These are phyloP conservation scores for Hibiscus tridactylites DNA, from an alignment of 345 rosid genomes.

Conservation along the genomic window DNA sequence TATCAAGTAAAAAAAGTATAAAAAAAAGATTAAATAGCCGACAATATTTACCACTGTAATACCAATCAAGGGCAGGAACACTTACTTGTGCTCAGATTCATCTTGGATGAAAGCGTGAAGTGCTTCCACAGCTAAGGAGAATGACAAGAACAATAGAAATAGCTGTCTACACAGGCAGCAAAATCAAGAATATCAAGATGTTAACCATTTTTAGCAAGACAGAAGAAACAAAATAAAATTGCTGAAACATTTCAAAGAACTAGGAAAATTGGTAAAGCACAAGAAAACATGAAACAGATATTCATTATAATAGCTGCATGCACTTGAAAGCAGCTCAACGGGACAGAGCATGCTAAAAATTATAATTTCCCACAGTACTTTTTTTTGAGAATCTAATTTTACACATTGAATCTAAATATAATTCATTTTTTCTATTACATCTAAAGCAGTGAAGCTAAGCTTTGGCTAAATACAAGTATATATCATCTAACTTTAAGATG, in stretches of 20 bases:
- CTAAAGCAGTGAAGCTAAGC: background rate
- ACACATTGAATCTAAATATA: background rate
- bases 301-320: background rate
- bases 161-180: constrained; percentile 96
- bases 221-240: background rate
- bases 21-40: background rate
- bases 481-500: background rate
- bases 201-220: constrained; percentile 21
- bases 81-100: constrained; percentile 98
- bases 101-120: constrained; percentile 98
- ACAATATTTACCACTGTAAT: background rate
- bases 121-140: constrained; percentile 96
- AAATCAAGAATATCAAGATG: constrained; percentile 36
- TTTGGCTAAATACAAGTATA: background rate
- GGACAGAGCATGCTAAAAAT: background rate
- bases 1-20: background rate
- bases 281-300: background rate
- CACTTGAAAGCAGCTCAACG: background rate
- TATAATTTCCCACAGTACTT: no score
- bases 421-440: background rate
- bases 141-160: constrained; percentile 97
- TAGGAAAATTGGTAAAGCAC: background rate
- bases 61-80: constrained; percentile 8
- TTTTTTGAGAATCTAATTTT: background rate
- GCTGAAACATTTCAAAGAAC: constrained; percentile 2